Evolutionary conservation across 1,139 yeast genomes (phyloP), one percentile per base, ranked within the genome.

Genomic region (Meyerozyma guilliermondii): DNA sequence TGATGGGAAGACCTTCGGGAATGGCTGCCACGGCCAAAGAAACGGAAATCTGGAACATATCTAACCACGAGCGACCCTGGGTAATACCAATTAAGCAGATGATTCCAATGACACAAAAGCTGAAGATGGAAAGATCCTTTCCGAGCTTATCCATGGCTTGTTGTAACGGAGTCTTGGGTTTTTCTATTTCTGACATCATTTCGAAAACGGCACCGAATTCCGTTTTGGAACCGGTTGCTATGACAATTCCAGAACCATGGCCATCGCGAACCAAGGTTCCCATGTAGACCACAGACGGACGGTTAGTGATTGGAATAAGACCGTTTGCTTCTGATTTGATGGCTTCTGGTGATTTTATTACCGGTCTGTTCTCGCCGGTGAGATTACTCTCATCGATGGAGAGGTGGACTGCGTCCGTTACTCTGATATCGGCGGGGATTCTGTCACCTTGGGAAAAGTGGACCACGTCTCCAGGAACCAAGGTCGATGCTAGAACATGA

Each of bases 21-120:
- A 92, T 91, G 2, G 98, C 98, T 39, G 98, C 98, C 11, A 92
- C 98, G 0, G 98, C 98, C 49, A 92, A 73, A 3, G 96, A 88
- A 9, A 92, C 98, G 2, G 96, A 87, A 47, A 92, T 89, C 60
- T 92, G 96, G 65, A 92, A 91, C 96, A 92, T 92, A 50, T 91
- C 98, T 46, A 92, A 73, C 96, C 96, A 88, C 8, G 87, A 76
- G 49, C 95, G 83, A 41, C 98, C 98, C 67, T 91, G 96, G 40
- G 87, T 44, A 18, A 92, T 74, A 45, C 98, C 98, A 53, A 91
- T 74, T 26, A 91, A 57, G 55, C 96, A 89, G 57, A 92, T 92
- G 22, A 86, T 60, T 38, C 95, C 96, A 64, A 92, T 92, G 13
- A 91, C 83, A 27, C 72, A 78, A 65, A 92, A 91, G 65, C 95